Base-by-base conservation (phyloP, 495 filamentous ascomycete species). In the Monascus purpureus region DNA sequence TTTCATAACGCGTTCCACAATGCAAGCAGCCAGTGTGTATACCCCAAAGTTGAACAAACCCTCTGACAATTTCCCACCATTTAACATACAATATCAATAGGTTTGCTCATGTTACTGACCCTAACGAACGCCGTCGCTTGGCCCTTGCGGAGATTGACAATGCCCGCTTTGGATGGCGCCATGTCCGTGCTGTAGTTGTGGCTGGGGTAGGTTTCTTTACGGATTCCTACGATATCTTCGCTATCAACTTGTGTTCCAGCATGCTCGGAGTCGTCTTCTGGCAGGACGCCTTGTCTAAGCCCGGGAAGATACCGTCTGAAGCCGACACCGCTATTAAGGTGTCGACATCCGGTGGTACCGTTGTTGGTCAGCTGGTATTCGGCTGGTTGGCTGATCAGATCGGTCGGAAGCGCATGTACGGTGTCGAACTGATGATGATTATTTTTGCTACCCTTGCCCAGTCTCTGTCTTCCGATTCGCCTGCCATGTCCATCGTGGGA, bases 201-300 rank as follows among this genome's bases (percentile, higher is more conserved):
- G 80, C 82, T n/a, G 82, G 82, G 43, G 71, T 82, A 29, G 82
- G 82, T 37, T 86, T 88, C 69, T 86, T 88, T 57, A 82, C 80
- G 18, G 81, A 84, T 49, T 74, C 75, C 8, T 80, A 80, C 51
- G 72, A 77, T 40, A 78, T 85, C 58, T 93, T 90, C 48, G 77
- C 82, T 28, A 80, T 88, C 50, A 80, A 79, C 40, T 61, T 82
- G 27, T 57, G 76, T 26, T 75, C 70, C 6, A 60, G 63, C 25
- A 76, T 87, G 57, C 55, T 87, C 17, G 80, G 80, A 33, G 63
- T 84, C n/a, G 77, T 80, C 35, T 84, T 71, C 65, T 83, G 65
- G 58, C 65, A 73, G 14, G 50, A 48, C 16, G 70, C 77, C 23
- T 38, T 45, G 2, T 27, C 56, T 37, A 43, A 64, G 47, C 38